A percentile compares a stretch with the other conserved stretches of the same genome.
These are phyloP conservation scores for Notholithocarpus densiflorus DNA, from an alignment of 306 rosid species.

Conservation along the genomic window DNA sequence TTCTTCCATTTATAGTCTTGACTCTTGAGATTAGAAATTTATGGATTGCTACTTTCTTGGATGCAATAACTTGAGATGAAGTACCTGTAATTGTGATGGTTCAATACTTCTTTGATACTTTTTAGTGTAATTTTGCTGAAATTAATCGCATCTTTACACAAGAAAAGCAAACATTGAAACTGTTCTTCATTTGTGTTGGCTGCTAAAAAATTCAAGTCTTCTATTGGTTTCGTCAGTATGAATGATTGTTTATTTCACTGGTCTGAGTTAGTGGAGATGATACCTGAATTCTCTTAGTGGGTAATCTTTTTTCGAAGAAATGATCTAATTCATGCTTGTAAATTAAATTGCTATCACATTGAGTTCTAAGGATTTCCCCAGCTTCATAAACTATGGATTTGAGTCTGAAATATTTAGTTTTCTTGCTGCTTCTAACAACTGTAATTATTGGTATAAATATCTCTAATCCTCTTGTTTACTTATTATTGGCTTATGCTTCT, in stretches of 20 bases:
- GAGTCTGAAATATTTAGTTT: not conserved
- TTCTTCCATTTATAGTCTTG: not conserved
- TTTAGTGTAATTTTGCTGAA: not conserved
- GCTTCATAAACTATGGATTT: not conserved
- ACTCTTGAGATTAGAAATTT: not conserved
- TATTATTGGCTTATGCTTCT: slow-evolving; percentile 5
- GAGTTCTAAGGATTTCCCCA: not conserved
- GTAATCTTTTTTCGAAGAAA: not conserved
- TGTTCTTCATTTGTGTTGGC: not conserved
- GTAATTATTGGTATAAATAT: not conserved
- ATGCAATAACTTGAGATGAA: not conserved
- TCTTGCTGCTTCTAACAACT: slow-evolving; percentile 2
- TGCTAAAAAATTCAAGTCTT: not conserved
- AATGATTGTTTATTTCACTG: not conserved
- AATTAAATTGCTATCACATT: not conserved
- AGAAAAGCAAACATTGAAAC: not conserved
- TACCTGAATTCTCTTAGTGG: not conserved
- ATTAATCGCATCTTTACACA: not conserved
- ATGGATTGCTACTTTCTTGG: not conserved
- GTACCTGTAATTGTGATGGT: not conserved
- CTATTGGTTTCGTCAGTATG: not conserved
- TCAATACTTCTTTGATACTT: not conserved
- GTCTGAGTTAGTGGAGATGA: not conserved
- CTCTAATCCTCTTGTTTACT: not conserved
- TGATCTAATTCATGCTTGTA: not conserved